These are phyloP conservation scores for Auricularia auricula-judae DNA, from an alignment of 768 basidiomycete genomes.

Conservation along the genomic window DNA sequence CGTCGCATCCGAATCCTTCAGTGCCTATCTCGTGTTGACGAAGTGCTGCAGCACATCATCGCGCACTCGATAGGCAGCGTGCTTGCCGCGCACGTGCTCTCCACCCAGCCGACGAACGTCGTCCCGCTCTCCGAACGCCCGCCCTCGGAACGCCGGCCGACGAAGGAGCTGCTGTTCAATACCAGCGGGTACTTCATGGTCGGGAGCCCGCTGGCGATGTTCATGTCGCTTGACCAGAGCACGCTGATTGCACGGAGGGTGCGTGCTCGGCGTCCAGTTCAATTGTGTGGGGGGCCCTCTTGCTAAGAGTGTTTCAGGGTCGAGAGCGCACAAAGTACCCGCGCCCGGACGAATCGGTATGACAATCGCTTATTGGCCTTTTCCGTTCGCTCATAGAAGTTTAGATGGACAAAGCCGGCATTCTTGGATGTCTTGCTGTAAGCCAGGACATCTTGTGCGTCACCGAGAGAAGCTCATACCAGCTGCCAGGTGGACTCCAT, in stretches of 20 bases:
- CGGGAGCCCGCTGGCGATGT: conserved; percentile 30
- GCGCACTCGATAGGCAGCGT: conserved; percentile 32
- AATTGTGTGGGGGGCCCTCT: not conserved
- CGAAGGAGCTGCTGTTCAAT: conserved; percentile 24
- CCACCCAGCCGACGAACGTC: conserved; percentile 25
- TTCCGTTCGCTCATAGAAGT: not conserved
- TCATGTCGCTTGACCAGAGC: conserved; percentile 30
- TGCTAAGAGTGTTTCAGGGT: not conserved
- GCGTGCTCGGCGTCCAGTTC: conserved; percentile 18
- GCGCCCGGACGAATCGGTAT: conserved; percentile 30
- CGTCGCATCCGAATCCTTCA: not conserved
- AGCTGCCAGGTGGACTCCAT: conserved; percentile 19
- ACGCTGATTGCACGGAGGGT: conserved; percentile 32
- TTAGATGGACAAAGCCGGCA: conserved; percentile 26
- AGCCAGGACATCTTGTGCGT: not conserved
- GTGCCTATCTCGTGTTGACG: not conserved
- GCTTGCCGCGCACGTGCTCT: conserved; percentile 28
- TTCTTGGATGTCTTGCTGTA: conserved; percentile 29
- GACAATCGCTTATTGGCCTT: not conserved
- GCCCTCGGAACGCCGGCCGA: not conserved
- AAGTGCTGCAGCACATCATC: conserved; percentile 20
- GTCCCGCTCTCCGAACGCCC: not conserved
- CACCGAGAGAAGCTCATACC: not conserved
- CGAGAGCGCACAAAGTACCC: conserved; percentile 19
- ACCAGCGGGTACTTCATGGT: conserved; percentile 25